Base-by-base conservation (phyloP, 768 basidiomycete genomes). In the Asterophora parasitica region DNA sequence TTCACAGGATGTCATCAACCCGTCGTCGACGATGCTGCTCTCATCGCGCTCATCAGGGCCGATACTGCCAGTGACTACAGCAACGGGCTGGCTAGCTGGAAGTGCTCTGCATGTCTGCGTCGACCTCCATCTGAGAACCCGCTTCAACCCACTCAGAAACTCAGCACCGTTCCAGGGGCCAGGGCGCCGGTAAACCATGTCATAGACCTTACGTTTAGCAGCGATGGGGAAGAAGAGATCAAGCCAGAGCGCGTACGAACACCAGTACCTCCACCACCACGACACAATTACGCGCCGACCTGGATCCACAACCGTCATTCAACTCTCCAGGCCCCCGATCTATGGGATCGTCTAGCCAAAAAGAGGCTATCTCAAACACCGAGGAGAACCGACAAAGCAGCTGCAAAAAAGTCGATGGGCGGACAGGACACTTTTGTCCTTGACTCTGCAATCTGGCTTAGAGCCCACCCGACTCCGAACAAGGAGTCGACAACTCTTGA, bases 1-100 rank as follows among this genome's bases (percentile, higher is more conserved):
- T 3, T 6, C 23, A 23, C 42, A 71, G 69, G 69, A 32, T 69
- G 68, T 49, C 72, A 72, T 53, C 38, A 43, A 19, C 72, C 72
- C 1, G 61, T 60, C 7, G 57, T 73, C 8, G 12, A 55, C 5
- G 68, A 72, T 51, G 17, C 23, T 1, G 62, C 65, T 32, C 64
- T 73, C 32, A 48, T 69, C 32, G 40, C 50, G 26, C 60, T 64
- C 41, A 59, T 70, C 46, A 61, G 48, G 11, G 62, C 61, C 3
- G 27, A 40, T 20, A 60, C 52, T 13, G 26, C 35, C 12, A 40
- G 46, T 5, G 58, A 60, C 28, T 26, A 31, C 28, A 27, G 51
- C 7, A 56, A 58, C 30, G 55, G 54, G 9, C 41, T 56, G 3
- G 34, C 35, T 13, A 54, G 28, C 19, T 65, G 64, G 64, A 60